Evolutionary conservation across 1,139 yeast genomes (phyloP), one percentile per base, ranked within the genome.

Genomic region (Yamadazyma pseudoaaseri): DNA sequence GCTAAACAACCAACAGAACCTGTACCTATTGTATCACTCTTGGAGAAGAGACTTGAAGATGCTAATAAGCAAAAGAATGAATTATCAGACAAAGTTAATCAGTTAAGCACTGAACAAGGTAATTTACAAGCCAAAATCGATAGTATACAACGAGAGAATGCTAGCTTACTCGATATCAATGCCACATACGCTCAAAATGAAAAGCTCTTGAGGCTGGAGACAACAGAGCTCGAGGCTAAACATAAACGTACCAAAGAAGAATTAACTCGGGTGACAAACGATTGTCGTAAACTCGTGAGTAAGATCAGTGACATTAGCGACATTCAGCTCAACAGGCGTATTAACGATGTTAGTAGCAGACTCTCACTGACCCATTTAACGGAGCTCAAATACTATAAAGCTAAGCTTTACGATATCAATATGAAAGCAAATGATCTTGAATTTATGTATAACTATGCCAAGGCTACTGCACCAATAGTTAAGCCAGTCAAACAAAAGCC

Each of bases 381-480:
- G 27, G 34, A 64, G 39, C 44, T 63, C 29, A 55, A 56, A 24
- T 69, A 62, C 41, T 65, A 61, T 42, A 62, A 56, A 41, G 70
- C 69, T 12, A 61, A 57, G 36, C 56, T 65, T 29, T 56, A 58
- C 36, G 74, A 69, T 37, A 42, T 62, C 33, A 60, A 58, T 38
- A 27, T 65, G 37, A 56, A 60, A 48, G 57, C 73, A 37, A 56
- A 62, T 26, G 86, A 81, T 48, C 65, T 79, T 41, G 65, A 62
- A 39, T 63, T 74, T 45, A 67, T 78, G 67, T 73, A 78, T 43
- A 53, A 63, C 29, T 68, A 79, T 15, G 64, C 79, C 28, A 66
- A 64, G 35, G 63, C 66, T 32, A 69, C 76, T 10, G 68, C 68
- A 37, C 52, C 58, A 3, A 49, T 58, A 33, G 50, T 73, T 28